phyloP scores from a whole-genome alignment of 73 alveolate genomes.

The Stentor roeselii region DNA sequence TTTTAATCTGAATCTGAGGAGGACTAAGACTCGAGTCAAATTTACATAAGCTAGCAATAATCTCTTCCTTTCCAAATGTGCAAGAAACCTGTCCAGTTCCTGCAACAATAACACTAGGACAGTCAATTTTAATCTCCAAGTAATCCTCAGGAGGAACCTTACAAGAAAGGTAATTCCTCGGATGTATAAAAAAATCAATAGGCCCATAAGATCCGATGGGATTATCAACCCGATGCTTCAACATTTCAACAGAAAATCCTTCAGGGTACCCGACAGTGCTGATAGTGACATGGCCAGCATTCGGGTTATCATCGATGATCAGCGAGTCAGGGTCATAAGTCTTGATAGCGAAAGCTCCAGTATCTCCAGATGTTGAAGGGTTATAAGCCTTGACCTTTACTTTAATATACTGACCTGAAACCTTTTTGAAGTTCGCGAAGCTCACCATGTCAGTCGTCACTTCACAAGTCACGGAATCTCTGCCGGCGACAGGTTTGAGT shows the following conservation, averaged over 20 bases:
- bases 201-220: slow-evolving; percentile 30
- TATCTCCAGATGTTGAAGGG: slow-evolving; percentile 10
- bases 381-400: not conserved
- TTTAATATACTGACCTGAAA: slow-evolving; percentile 12
- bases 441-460: not conserved
- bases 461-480: slow-evolving; percentile 5
- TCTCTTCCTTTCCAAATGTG: slow-evolving; percentile 3
- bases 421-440: not conserved
- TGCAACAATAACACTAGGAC: not conserved
- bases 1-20: not conserved
- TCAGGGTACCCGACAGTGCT: slow-evolving; percentile 13
- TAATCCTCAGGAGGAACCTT: slow-evolving; percentile 19
- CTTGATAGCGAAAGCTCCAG: not conserved
- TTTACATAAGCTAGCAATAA: not conserved
- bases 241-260: slow-evolving; percentile 7
- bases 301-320: not conserved
- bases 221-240: not conserved
- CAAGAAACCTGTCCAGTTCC: not conserved
- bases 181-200: slow-evolving; percentile 1
- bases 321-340: not conserved
- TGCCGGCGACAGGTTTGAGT: not conserved
- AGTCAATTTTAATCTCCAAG: slow-evolving; percentile 1
- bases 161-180: slow-evolving; percentile 5
- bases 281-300: slow-evolving; percentile 29
- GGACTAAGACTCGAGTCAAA: not conserved